Base-by-base conservation (phyloP, 164 flowering plant genomes). In the Vitis rupestris region DNA sequence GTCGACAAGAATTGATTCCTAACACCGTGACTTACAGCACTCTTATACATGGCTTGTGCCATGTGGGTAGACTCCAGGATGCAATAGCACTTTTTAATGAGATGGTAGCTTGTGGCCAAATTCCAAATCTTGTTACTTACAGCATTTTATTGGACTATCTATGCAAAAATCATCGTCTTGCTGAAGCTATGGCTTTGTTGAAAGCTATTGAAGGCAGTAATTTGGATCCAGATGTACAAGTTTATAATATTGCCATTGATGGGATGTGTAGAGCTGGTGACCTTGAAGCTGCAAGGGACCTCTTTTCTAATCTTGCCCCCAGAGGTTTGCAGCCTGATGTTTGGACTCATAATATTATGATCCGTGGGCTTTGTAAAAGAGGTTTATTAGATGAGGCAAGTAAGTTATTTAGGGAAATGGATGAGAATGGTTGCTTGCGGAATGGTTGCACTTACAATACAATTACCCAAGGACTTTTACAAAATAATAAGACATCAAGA, bases 271-370 rank as follows among this genome's bases (percentile, higher is more conserved):
- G 12, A 37, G 60, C 29, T 66, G 63, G 74, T 5, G 53, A 62
- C 12, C n/a, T 73, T 8, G 27, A 75, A 1, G 58, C 12, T 50
- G 79, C 77, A 14, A 75, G 11, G 30, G 63, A 64, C 27, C 19
- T 70, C 29, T 78, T 78, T 31, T 3, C 8, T 13, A 30, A 48
- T 4, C 30, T 75, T n/a, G 44, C 66, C 8, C 0, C 31, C 2
- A 73, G 59, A 61, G 74, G 66, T 2, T 63, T 80, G 62, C 30
- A 63, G 0, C 79, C 81, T 4, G 16, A 64, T 57, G 51, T 8
- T 15, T 9, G 14, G 15, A 70, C 71, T 8, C 66, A 71, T 51
- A 75, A 8, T 3, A 37, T 61, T 23, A 68, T 75, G 72, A 65
- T 78, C 15, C 17, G 47, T n/a, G 78, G 73, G 15, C 52, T 71